phyloP scores from a whole-genome alignment of 352 stramenopile genomes.

The Phytophthora capsici region DNA sequence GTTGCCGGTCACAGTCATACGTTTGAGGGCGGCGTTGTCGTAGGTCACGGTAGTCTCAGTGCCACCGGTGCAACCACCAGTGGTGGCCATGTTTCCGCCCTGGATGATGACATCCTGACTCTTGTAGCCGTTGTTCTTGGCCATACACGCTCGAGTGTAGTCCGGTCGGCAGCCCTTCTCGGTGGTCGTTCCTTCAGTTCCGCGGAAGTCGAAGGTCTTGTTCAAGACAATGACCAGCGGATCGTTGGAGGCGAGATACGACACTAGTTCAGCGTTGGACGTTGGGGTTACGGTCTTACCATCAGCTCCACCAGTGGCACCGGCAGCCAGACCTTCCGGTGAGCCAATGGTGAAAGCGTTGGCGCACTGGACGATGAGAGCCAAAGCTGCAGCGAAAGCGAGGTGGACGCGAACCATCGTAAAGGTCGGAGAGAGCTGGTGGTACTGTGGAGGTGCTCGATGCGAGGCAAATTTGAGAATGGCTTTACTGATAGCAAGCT shows the following conservation, averaged over 20 bases:
- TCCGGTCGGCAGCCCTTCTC: constrained; percentile 39
- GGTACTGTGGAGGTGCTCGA: constrained; percentile 1
- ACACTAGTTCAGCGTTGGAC: constrained; percentile 34
- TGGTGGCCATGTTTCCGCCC: constrained; percentile 46
- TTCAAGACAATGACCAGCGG: constrained; percentile 40
- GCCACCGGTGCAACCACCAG: constrained; percentile 47
- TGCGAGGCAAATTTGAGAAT: constrained; percentile 27
- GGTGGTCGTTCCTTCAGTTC: constrained; percentile 45
- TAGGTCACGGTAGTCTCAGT: constrained; percentile 28
- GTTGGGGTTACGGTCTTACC: constrained; percentile 34
- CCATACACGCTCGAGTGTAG: constrained; percentile 45
- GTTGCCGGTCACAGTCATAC: constrained; percentile 39
- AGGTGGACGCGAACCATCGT: constrained; percentile 22
- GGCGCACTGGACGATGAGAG: constrained; percentile 11
- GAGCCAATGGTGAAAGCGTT: constrained; percentile 23
- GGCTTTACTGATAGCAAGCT: constrained; percentile 1
- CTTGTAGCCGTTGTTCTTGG: constrained; percentile 50
- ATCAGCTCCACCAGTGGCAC: constrained; percentile 38
- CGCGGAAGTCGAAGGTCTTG: constrained; percentile 48
- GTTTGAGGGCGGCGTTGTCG: constrained; percentile 31
- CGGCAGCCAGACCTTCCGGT: constrained; percentile 30
- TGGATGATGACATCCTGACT: constrained; percentile 54
- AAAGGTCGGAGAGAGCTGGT: not conserved
- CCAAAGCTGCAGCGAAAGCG: constrained; percentile 5
- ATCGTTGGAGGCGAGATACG: constrained; percentile 28